These are phyloP conservation scores for Metschnikowia drakensbergensis DNA, from an alignment of 805 yeast species.

Conservation along the genomic window DNA sequence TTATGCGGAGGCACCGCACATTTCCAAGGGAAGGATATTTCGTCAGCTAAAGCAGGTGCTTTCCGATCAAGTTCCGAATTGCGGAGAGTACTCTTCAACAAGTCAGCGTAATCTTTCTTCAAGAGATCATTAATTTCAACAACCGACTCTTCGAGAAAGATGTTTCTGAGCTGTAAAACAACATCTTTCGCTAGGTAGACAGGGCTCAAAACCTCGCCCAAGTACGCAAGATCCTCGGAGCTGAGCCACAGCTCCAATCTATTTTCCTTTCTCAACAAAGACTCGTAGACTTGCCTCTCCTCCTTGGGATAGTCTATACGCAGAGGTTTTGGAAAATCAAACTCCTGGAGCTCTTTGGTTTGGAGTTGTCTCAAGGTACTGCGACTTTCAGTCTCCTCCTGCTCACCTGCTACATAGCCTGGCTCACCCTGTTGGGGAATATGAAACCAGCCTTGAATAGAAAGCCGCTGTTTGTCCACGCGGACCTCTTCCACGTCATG, in stretches of 20 bases:
- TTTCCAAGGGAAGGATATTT: constrained; percentile 75
- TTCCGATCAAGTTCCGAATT: constrained; percentile 56
- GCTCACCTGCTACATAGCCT: constrained; percentile 80
- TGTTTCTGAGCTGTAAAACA: constrained; percentile 37
- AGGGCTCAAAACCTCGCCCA: constrained; percentile 55
- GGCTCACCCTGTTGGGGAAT: constrained; percentile 91
- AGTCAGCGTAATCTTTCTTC: constrained; percentile 48
- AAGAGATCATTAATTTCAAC: constrained; percentile 65
- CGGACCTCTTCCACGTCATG: constrained; percentile 98
- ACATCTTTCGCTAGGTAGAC: constrained; percentile 38
- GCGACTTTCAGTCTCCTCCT: constrained; percentile 67
- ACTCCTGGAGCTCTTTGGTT: constrained; percentile 69
- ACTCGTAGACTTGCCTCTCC: constrained; percentile 33
- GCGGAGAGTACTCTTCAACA: constrained; percentile 47
- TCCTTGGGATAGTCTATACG: constrained; percentile 41
- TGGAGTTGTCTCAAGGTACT: constrained; percentile 79
- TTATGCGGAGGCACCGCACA: constrained; percentile 93
- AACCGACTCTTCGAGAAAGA: constrained; percentile 65
- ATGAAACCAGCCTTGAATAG: constrained; percentile 99
- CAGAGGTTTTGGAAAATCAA: constrained; percentile 71
- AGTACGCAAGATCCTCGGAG: constrained; percentile 44
- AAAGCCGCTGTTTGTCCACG: constrained; percentile 83
- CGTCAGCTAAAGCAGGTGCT: constrained; percentile 54
- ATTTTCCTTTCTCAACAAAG: constrained; percentile 9
- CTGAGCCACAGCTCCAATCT: constrained; percentile 8